Percentiles rank a stretch among this genome's conserved stretches.
These are phyloP conservation scores for Torulaspora gathmanii DNA, from an alignment of 805 yeast species.

Conservation along the genomic window DNA sequence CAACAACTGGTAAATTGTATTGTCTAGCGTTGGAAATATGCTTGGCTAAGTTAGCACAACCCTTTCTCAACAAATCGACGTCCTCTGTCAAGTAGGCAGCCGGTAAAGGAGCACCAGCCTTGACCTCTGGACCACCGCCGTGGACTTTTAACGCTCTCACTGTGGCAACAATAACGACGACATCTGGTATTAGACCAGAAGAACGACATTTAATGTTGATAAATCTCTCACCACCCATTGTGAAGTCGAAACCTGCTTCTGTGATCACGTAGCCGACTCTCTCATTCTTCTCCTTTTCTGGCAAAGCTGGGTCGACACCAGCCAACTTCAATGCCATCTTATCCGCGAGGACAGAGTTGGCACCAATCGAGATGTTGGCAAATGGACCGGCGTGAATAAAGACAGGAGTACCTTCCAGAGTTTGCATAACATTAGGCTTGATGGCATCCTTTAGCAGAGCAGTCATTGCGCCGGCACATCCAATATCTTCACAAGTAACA, in stretches of 20 bases:
- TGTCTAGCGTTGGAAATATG: constrained; percentile 68
- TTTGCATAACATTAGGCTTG: constrained; percentile 83
- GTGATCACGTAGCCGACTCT: constrained; percentile 75
- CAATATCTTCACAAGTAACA: constrained; percentile 76
- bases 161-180: constrained; percentile 77
- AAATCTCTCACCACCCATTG: constrained; percentile 90
- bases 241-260: constrained; percentile 86
- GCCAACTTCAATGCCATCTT: constrained; percentile 75
- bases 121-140: constrained; percentile 86
- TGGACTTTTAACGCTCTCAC: constrained; percentile 80
- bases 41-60: constrained; percentile 71
- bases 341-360: constrained; percentile 78
- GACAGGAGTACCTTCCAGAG: constrained; percentile 84
- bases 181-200: constrained; percentile 74
- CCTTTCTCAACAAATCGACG: constrained; percentile 60
- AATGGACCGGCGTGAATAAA: constrained; percentile 87
- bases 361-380: constrained; percentile 84
- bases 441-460: constrained; percentile 77
- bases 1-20: constrained; percentile 75
- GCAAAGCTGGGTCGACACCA: constrained; percentile 52
- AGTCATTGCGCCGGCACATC: constrained; percentile 82
- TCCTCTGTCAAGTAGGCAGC: constrained; percentile 68
- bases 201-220: constrained; percentile 77
- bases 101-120: constrained; percentile 78
- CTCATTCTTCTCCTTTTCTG: constrained; percentile 41